A percentile compares a stretch with the other conserved stretches of the same genome.
phyloP scores from a whole-genome alignment of 805 yeast genomes.

The Lachancea thermotolerans region DNA sequence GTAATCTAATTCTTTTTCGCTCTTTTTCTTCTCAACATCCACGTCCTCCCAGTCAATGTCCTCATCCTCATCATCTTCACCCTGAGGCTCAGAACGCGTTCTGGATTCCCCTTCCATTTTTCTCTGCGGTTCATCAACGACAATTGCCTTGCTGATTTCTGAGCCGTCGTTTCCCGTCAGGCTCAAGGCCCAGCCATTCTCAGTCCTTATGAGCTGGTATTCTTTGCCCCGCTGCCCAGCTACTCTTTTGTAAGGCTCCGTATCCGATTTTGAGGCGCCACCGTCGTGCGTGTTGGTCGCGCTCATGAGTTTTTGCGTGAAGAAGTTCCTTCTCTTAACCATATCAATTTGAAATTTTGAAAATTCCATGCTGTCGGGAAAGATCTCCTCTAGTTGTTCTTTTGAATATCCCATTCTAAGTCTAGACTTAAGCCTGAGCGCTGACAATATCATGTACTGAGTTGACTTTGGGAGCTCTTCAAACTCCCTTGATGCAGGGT shows the following conservation, averaged over 20 bases:
- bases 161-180: slow-evolving; percentile 42
- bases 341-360: slow-evolving; percentile 88
- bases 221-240: slow-evolving; percentile 78
- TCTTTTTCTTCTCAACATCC: slow-evolving; percentile 29
- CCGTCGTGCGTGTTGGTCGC: slow-evolving; percentile 71
- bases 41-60: slow-evolving; percentile 71
- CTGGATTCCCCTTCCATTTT: slow-evolving; percentile 10
- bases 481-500: slow-evolving; percentile 79
- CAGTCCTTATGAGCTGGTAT: slow-evolving; percentile 67
- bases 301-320: slow-evolving; percentile 81
- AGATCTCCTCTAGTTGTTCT: slow-evolving; percentile 74
- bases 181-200: slow-evolving; percentile 79
- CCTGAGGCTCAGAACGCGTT: slow-evolving; percentile 13
- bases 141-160: slow-evolving; percentile 41
- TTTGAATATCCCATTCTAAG: slow-evolving; percentile 92
- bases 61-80: slow-evolving; percentile 31
- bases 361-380: slow-evolving; percentile 83
- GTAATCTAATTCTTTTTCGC: slow-evolving; percentile 25
- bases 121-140: slow-evolving; percentile 35
- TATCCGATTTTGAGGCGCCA: slow-evolving; percentile 32
- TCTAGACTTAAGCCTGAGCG: slow-evolving; percentile 74
- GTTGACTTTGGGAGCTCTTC: slow-evolving; percentile 70
- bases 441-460: slow-evolving; percentile 82
- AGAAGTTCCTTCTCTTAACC: slow-evolving; percentile 85
- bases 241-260: slow-evolving; percentile 40